Percentiles rank a stretch among this genome's conserved stretches.
phyloP scores from a whole-genome alignment of 331 rosid species.

The Arachis monticola region DNA sequence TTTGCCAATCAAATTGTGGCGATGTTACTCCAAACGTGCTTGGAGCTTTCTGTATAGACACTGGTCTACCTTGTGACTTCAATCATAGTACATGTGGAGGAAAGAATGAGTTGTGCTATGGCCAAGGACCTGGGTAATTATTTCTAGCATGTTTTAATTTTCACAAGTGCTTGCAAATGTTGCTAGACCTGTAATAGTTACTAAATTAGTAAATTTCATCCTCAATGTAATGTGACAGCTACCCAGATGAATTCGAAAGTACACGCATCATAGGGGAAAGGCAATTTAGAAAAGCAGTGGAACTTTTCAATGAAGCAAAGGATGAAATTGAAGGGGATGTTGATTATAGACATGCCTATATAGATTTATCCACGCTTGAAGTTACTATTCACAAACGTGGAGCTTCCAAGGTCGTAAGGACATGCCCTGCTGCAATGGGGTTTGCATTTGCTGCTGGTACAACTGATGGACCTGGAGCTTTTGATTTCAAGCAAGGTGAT shows the following conservation, averaged over 20 bases:
- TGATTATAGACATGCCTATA: slow-evolving; percentile 75
- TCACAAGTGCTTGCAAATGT: slow-evolving; percentile 22
- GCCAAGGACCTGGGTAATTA: slow-evolving; percentile 90
- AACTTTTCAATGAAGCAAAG: slow-evolving; percentile 68
- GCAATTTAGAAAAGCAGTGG: slow-evolving; percentile 80
- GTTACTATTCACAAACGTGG: slow-evolving; percentile 62
- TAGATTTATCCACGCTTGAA: slow-evolving; percentile 78
- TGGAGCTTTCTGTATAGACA: slow-evolving; percentile 81
- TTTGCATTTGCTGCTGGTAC: slow-evolving; percentile 95
- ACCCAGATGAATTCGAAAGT: slow-evolving; percentile 92
- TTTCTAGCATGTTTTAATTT: slow-evolving; percentile 23
- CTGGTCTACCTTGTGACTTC: slow-evolving; percentile 93
- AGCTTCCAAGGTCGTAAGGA: slow-evolving; percentile 59
- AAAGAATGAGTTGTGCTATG: slow-evolving; percentile 79
- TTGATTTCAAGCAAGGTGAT: slow-evolving; percentile 92
- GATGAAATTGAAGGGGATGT: slow-evolving; percentile 72
- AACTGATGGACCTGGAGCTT: slow-evolving; percentile 95
- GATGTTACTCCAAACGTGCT: slow-evolving; percentile 96
- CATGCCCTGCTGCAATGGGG: slow-evolving; percentile 98
- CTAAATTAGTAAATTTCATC: slow-evolving; percentile 44
- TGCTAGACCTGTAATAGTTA: slow-evolving; percentile 22
- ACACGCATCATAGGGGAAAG: slow-evolving; percentile 87
- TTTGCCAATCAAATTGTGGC: slow-evolving; percentile 93
- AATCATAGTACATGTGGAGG: slow-evolving; percentile 96
- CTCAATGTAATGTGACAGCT: slow-evolving; percentile 54